These are phyloP conservation scores for Yarrowia porcina DNA, from an alignment of 805 yeast genomes.

Conservation along the genomic window DNA sequence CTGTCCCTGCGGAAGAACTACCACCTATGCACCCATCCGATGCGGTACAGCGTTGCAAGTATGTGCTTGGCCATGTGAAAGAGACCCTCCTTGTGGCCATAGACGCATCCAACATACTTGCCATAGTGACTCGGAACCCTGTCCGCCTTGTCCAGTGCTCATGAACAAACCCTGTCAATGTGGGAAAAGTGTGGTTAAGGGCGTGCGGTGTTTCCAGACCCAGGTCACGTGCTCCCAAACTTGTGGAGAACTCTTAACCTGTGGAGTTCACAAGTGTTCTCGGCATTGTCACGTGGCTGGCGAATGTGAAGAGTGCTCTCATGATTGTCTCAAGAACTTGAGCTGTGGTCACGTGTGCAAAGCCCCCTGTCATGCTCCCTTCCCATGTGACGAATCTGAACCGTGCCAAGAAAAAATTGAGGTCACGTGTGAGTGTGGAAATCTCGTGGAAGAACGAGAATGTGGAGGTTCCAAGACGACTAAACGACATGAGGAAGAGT, in stretches of 20 bases:
- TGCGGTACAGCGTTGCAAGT: constrained; percentile 70
- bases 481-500: constrained; percentile 38
- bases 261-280: constrained; percentile 53
- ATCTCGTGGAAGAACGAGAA: constrained; percentile 44
- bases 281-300: constrained; percentile 57
- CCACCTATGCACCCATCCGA: constrained; percentile 75
- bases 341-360: constrained; percentile 70
- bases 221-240: constrained; percentile 64
- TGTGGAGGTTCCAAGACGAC: constrained; percentile 54
- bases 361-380: constrained; percentile 60
- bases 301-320: constrained; percentile 61
- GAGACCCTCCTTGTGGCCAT: constrained; percentile 66
- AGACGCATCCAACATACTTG: constrained; percentile 63
- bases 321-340: constrained; percentile 52
- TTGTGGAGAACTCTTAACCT: constrained; percentile 52
- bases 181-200: constrained; percentile 53
- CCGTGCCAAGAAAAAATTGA: constrained; percentile 48
- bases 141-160: constrained; percentile 74
- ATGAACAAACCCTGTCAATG: constrained; percentile 61
- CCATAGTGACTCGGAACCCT: constrained; percentile 58
- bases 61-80: constrained; percentile 63
- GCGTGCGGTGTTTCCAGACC: constrained; percentile 66
- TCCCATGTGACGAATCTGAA: constrained; percentile 47
- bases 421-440: constrained; percentile 64
- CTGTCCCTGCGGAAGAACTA: constrained; percentile 78